Evolutionary conservation across 106 monocot species (phyloP).

Genomic region (Iris macrosiphon): DNA sequence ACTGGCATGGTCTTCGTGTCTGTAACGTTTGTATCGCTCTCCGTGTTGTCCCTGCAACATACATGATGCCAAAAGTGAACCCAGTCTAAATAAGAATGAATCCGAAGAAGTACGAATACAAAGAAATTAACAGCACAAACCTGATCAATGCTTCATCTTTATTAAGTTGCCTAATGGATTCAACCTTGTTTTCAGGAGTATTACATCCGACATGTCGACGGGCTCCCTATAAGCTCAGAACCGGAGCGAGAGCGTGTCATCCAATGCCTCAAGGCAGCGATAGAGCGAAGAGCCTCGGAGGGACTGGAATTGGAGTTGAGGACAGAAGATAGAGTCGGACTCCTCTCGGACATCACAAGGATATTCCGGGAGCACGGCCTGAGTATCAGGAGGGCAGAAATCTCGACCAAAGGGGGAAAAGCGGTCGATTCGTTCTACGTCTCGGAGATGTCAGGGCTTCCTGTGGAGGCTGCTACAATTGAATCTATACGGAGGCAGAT

Average conservation of each 20-base stretch:
- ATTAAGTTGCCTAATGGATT: too few species aligned
- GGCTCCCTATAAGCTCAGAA: conserved; percentile 21
- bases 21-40: too few species aligned
- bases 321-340: conserved; percentile 9
- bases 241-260: conserved; percentile 20
- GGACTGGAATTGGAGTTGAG: conserved; percentile 24
- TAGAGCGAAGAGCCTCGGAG: conserved; percentile 24
- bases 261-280: conserved; percentile 22
- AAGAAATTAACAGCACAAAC: too few species aligned
- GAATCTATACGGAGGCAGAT: conserved; percentile 10
- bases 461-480: conserved; percentile 9
- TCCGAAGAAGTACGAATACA: too few species aligned
- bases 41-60: too few species aligned
- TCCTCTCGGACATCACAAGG: conserved; percentile 32
- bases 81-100: too few species aligned
- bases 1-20: background rate
- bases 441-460: conserved; percentile 13
- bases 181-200: conserved; percentile 23
- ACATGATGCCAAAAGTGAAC: too few species aligned
- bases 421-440: conserved; percentile 24
- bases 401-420: conserved; percentile 16
- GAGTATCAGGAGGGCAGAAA: conserved; percentile 21
- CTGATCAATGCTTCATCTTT: too few species aligned
- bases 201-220: conserved; percentile 23
- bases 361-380: conserved; percentile 32